Evolutionary conservation across 371 early-diverging fungal species (phyloP).

Genomic region (Blakeslea trispora): DNA sequence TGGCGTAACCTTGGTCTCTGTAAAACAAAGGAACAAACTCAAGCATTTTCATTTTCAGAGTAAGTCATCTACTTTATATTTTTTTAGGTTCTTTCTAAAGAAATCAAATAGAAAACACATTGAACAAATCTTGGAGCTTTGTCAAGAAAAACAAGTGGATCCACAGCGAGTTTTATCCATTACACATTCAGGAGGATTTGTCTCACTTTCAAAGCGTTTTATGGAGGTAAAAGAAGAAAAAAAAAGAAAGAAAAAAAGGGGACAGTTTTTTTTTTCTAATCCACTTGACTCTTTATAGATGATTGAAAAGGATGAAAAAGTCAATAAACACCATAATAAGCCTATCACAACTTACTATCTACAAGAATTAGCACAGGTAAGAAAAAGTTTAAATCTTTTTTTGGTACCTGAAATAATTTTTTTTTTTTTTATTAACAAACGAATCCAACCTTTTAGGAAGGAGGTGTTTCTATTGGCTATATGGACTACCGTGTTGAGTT

Average conservation of each 20-base stretch:
- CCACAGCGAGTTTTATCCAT: conserved; percentile 42
- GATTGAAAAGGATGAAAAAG: conserved; percentile 17
- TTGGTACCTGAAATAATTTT: neutral
- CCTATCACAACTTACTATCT: conserved; percentile 26
- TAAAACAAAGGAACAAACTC: conserved; percentile 33
- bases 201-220: conserved; percentile 51
- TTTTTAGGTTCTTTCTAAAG: too few relatives aligned
- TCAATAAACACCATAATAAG: conserved; percentile 14
- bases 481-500: conserved; percentile 53
- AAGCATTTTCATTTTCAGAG: conserved; percentile 47
- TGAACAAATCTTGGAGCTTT: conserved; percentile 26
- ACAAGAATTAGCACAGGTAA: conserved; percentile 35
- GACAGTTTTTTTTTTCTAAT: too few relatives aligned
- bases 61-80: too few relatives aligned
- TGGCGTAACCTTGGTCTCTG: conserved; percentile 55
- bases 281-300: too few relatives aligned
- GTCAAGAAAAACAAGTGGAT: conserved; percentile 35
- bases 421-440: too few relatives aligned
- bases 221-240: conserved; percentile 21
- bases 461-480: conserved; percentile 43
- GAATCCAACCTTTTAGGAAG: too few relatives aligned
- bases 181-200: conserved; percentile 48
- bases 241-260: too few relatives aligned
- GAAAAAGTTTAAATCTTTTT: neutral
- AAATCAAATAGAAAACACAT: conserved; percentile 35